Evolutionary conservation across 148 eudicot species (phyloP).

Genomic region (Simmondsia chinensis): DNA sequence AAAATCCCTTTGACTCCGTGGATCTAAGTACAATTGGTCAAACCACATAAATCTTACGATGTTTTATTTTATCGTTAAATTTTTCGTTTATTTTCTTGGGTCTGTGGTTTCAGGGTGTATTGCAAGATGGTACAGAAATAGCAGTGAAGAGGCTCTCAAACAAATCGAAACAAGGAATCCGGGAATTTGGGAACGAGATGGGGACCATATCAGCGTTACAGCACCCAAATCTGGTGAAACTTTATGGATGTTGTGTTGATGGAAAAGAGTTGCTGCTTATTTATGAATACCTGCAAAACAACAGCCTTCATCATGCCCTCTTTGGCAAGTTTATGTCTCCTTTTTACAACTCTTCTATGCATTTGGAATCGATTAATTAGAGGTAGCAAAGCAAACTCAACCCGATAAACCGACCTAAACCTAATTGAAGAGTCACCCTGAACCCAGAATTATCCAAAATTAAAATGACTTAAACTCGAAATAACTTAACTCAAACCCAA

Average conservation of each 20-base stretch:
- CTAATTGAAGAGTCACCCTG: no score
- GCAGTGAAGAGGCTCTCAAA: conserved; percentile 91
- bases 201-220: conserved; percentile 87
- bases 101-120: conserved; percentile 46
- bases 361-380: no score
- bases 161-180: conserved; percentile 70
- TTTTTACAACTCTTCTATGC: neutral
- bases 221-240: conserved; percentile 84
- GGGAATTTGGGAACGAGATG: conserved; percentile 66
- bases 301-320: conserved; percentile 67
- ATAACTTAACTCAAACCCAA: no score
- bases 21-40: no score
- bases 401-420: no score
- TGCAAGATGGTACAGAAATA: conserved; percentile 61
- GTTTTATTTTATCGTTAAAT: no score
- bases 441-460: no score
- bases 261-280: conserved; percentile 59
- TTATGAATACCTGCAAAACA: conserved; percentile 81
- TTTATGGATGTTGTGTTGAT: conserved; percentile 73
- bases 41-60: no score
- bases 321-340: conserved; percentile 34
- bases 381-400: no score
- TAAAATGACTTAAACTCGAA: no score
- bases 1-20: no score
- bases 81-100: neutral